Evolutionary conservation across 176 grass and related monocot genomes (phyloP).

Genomic region (Avena insularis): DNA sequence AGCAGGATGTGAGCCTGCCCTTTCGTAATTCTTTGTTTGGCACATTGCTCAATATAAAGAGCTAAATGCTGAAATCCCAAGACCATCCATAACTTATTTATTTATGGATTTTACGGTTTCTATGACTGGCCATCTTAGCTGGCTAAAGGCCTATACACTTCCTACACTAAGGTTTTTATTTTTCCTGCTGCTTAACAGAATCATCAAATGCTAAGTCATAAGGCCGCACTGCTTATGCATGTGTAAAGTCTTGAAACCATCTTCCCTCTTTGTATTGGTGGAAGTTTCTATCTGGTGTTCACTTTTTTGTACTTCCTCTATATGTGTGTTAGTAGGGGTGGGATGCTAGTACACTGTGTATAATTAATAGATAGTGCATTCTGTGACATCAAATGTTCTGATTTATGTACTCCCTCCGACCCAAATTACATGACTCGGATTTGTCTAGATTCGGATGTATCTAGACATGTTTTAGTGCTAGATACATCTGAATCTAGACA

Average conservation of each 20-base stretch:
- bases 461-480: too few species aligned
- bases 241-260: slow-evolving; percentile 8
- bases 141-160: neutral
- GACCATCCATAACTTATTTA: neutral
- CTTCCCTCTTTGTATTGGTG: neutral
- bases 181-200: slow-evolving; percentile 1
- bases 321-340: slow-evolving; percentile 20
- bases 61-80: slow-evolving; percentile 5
- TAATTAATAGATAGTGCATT: slow-evolving; percentile 2
- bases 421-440: too few species aligned
- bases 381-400: slow-evolving; percentile 17
- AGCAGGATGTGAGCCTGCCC: slow-evolving; percentile 8
- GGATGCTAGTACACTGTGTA: slow-evolving; percentile 7
- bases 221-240: slow-evolving; percentile 1
- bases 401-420: neutral
- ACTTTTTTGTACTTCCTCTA: slow-evolving; percentile 12
- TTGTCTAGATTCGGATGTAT: too few species aligned
- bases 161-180: slow-evolving; percentile 10
- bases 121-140: neutral
- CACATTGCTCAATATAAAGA: slow-evolving; percentile 3
- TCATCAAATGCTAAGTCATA: slow-evolving; percentile 24
- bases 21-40: slow-evolving; percentile 24
- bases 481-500: too few species aligned
- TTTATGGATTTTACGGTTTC: slow-evolving; percentile 17
- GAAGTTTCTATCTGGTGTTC: slow-evolving; percentile 16